Percentiles rank a stretch among this genome's conserved stretches.
Evolutionary conservation across 176 grass and related monocot genomes (phyloP).

Genomic region (maize (Zea mays)): DNA sequence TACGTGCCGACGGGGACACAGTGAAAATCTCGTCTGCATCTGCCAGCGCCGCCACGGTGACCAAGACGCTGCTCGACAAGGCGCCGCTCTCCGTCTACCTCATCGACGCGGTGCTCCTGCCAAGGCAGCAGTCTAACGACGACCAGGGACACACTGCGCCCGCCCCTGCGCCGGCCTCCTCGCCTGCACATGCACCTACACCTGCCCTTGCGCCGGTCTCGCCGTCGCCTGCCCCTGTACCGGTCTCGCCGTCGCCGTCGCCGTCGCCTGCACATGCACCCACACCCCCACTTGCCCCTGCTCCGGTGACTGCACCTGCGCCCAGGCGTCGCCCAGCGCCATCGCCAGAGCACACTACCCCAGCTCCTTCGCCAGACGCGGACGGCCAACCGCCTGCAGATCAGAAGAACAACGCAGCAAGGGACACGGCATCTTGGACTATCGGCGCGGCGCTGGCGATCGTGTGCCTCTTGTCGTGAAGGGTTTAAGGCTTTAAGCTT

Average conservation of each 20-base stretch:
- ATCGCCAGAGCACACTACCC: neutral
- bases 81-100: conserved; percentile 29
- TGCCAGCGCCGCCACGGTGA: conserved; percentile 12
- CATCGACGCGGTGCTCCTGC: conserved; percentile 46
- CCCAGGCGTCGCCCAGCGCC: conserved; percentile 7
- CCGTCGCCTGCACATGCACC: neutral
- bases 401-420: conserved; percentile 9
- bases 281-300: neutral
- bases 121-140: conserved; percentile 19
- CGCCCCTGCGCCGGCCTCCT: neutral
- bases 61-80: conserved; percentile 3
- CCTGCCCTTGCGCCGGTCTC: neutral
- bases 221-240: neutral
- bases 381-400: conserved; percentile 1
- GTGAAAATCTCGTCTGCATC: conserved; percentile 19
- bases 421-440: conserved; percentile 35
- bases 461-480: conserved; percentile 23
- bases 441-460: neutral
- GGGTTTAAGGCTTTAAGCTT: neutral
- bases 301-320: neutral
- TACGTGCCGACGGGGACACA: neutral
- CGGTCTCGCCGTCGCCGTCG: neutral
- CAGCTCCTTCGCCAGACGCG: neutral
- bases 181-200: neutral
- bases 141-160: neutral